Percentiles rank a stretch among this genome's conserved stretches.
Conservation (phyloP, 345 rosid species). For the Excoecaria agallocha region DNA sequence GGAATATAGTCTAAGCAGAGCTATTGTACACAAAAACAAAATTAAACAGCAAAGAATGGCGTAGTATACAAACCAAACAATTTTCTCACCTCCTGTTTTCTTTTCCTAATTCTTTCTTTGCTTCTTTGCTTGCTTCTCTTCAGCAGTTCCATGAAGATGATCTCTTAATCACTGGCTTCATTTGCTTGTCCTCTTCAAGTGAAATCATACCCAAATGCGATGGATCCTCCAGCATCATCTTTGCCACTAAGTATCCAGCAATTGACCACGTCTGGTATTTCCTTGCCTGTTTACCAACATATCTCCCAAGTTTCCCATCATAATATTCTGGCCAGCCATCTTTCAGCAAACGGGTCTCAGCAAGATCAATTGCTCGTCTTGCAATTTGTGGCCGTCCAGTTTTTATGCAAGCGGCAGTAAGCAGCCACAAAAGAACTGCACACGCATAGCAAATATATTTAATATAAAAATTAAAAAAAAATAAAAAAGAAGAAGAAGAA, state of each 20-base stretch:
- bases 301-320: slow-evolving; percentile 35
- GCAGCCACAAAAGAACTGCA: slow-evolving; percentile 36
- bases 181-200: slow-evolving; percentile 30
- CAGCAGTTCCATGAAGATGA: slow-evolving; percentile 29
- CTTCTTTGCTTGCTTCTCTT: slow-evolving; percentile 6
- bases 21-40: slow-evolving; percentile 35
- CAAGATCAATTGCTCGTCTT: slow-evolving; percentile 33
- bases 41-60: slow-evolving; percentile 28
- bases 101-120: neutral
- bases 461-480: no score
- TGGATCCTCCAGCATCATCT: slow-evolving; percentile 38
- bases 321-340: slow-evolving; percentile 41
- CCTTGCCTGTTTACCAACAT: slow-evolving; percentile 38
- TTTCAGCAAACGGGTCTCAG: slow-evolving; percentile 28
- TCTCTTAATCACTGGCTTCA: slow-evolving; percentile 28
- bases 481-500: no score
- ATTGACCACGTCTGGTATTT: slow-evolving; percentile 36
- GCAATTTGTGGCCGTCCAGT: slow-evolving; percentile 37
- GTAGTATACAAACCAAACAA: slow-evolving; percentile 3
- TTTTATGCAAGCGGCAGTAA: slow-evolving; percentile 38
- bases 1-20: slow-evolving; percentile 30
- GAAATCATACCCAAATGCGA: slow-evolving; percentile 32
- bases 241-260: slow-evolving; percentile 37
- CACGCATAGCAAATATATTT: neutral
- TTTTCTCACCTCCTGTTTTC: neutral